A percentile compares a stretch with the other conserved stretches of the same genome.
These are phyloP conservation scores for Pseudogymnoascus sp. DNA, from an alignment of 2,329 filamentous ascomycete species.

Conservation along the genomic window DNA sequence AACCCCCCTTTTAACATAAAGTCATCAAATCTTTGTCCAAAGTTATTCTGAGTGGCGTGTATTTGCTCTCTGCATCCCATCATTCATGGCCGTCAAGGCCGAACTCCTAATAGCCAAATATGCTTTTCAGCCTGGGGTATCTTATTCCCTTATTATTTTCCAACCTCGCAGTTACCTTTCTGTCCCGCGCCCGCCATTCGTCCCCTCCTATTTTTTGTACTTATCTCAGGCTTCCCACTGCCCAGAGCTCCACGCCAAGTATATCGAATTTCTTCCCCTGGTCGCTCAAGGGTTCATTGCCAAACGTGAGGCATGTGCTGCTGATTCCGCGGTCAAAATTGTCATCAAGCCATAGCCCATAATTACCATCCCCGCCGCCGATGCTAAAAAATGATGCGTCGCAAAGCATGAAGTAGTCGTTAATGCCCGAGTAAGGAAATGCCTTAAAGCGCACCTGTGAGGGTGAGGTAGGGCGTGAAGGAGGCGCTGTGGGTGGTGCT, in stretches of 20 bases:
- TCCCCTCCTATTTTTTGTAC: background rate
- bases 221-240: background rate
- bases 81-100: background rate
- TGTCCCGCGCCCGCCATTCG: background rate
- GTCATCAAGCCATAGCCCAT: constrained; percentile 89
- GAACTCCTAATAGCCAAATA: background rate
- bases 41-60: background rate
- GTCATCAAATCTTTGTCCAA: background rate
- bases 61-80: constrained; percentile 3
- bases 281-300: constrained; percentile 88
- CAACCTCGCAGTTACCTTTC: background rate
- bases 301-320: constrained; percentile 80
- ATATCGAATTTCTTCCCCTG: constrained; percentile 89
- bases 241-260: constrained; percentile 84
- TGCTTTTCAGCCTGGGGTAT: background rate
- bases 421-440: constrained; percentile 90
- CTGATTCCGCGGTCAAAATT: constrained; percentile 78
- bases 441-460: constrained; percentile 91
- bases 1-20: background rate
- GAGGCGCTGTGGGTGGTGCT: constrained; percentile 20
- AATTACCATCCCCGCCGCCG: constrained; percentile 82
- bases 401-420: constrained; percentile 95
- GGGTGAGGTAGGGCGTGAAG: constrained; percentile 43
- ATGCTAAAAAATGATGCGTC: constrained; percentile 78
- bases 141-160: constrained; percentile 1